Evolutionary conservation across 2,329 filamentous ascomycete genomes (phyloP).

Genomic region (Aspergillus sp.): DNA sequence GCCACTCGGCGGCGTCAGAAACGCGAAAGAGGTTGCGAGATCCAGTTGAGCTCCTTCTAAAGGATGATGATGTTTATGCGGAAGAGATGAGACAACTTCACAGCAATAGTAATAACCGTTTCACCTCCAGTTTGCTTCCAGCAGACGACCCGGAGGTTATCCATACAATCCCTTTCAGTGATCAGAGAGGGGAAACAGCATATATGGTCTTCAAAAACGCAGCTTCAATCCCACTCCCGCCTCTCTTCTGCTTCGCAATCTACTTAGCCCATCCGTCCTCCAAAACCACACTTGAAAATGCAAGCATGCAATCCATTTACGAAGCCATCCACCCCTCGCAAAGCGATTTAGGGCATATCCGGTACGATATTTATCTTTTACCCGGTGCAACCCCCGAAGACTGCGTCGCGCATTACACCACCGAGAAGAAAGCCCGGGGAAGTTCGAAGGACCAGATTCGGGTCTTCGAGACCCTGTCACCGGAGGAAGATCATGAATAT

Average conservation of each 20-base stretch:
- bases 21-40: neutral
- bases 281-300: neutral
- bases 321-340: neutral
- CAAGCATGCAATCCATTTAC: neutral
- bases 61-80: neutral
- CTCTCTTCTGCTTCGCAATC: slow-evolving; percentile 1
- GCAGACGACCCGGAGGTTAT: neutral
- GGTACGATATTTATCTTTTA: neutral
- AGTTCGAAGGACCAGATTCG: neutral
- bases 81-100: neutral
- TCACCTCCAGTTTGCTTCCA: neutral
- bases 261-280: neutral
- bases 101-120: neutral
- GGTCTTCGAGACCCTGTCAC: neutral
- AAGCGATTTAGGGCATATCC: neutral
- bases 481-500: neutral
- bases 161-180: neutral
- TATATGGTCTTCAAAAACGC: neutral
- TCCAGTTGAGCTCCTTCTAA: neutral
- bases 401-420: neutral
- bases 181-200: neutral
- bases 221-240: neutral
- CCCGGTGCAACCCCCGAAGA: neutral
- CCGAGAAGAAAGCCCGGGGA: neutral
- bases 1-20: neutral